These are phyloP conservation scores for Ophiobolus disseminans DNA, from an alignment of 2,329 filamentous ascomycete genomes.

Conservation along the genomic window DNA sequence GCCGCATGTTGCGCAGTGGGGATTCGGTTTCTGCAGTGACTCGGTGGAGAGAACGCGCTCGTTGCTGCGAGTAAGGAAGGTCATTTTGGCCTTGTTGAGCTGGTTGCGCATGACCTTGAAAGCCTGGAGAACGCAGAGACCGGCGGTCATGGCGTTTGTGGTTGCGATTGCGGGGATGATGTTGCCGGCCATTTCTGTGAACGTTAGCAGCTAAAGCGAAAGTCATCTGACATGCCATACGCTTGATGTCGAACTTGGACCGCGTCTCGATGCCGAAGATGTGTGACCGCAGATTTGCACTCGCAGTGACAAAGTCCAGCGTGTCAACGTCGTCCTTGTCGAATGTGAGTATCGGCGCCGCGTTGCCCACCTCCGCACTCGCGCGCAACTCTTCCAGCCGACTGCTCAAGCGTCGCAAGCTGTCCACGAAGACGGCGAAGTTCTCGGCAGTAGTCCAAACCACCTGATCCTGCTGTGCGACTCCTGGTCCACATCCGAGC, in stretches of 20 bases:
- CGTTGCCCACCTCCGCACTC: conserved; percentile 56
- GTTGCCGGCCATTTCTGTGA: conserved; percentile 90
- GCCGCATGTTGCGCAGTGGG: conserved; percentile 82
- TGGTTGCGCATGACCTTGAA: conserved; percentile 83
- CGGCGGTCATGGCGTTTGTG: conserved; percentile 94
- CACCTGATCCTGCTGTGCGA: conserved; percentile 72
- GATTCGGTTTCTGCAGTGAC: conserved; percentile 70
- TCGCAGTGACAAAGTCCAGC: conserved; percentile 89
- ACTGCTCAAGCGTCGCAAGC: conserved; percentile 76
- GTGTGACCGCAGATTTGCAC: conserved; percentile 85
- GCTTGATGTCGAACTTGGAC: conserved; percentile 95
- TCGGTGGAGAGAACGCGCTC: conserved; percentile 67
- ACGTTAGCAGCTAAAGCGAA: conserved; percentile 7
- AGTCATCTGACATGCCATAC: conserved; percentile 46
- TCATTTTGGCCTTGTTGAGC: conserved; percentile 76
- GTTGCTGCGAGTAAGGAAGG: conserved; percentile 77
- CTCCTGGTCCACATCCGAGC: conserved; percentile 58
- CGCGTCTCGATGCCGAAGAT: conserved; percentile 89
- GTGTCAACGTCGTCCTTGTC: conserved; percentile 98
- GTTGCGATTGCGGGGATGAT: conserved; percentile 99
- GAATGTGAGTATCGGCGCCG: conserved; percentile 74
- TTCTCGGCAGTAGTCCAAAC: conserved; percentile 86
- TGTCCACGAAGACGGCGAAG: conserved; percentile 84
- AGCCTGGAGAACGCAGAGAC: conserved; percentile 87
- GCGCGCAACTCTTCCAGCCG: conserved; percentile 72